These are phyloP conservation scores for Tothia fuscella DNA, from an alignment of 2,329 filamentous ascomycete genomes.

Conservation along the genomic window DNA sequence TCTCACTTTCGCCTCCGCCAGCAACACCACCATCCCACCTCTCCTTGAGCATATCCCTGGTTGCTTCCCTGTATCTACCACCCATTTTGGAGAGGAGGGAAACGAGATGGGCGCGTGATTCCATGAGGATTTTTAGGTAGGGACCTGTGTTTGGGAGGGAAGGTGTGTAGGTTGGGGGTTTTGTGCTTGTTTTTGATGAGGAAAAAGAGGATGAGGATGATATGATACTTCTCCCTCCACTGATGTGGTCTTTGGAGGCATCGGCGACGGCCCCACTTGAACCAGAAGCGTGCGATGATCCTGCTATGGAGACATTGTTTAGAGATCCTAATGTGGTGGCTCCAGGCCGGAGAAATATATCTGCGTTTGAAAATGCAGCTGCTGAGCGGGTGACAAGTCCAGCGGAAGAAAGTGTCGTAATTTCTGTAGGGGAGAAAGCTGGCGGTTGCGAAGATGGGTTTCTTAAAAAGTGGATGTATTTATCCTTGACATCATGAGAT, in stretches of 20 bases:
- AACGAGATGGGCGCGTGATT: constrained; percentile 50
- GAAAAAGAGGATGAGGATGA: constrained; percentile 8
- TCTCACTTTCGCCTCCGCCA: constrained; percentile 30
- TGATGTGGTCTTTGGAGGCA: constrained; percentile 49
- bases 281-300: constrained; percentile 53
- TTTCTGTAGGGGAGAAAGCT: constrained; percentile 34
- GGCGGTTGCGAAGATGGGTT: constrained; percentile 27
- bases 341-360: constrained; percentile 31
- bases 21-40: constrained; percentile 59
- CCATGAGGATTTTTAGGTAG: constrained; percentile 53
- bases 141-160: constrained; percentile 55
- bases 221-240: constrained; percentile 40
- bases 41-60: constrained; percentile 50
- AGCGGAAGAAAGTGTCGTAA: constrained; percentile 47
- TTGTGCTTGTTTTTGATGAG: neutral
- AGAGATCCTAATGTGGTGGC: constrained; percentile 36
- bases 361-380: constrained; percentile 25
- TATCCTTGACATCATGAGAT: constrained; percentile 33
- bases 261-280: constrained; percentile 59
- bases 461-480: constrained; percentile 41
- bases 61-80: constrained; percentile 49
- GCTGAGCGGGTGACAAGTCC: constrained; percentile 52
- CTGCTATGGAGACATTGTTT: constrained; percentile 49
- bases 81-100: constrained; percentile 40
- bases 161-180: constrained; percentile 33